A percentile compares a stretch with the other conserved stretches of the same genome.
phyloP scores from a whole-genome alignment of 2,329 filamentous ascomycete species.

The Colletotrichum gigasporum region DNA sequence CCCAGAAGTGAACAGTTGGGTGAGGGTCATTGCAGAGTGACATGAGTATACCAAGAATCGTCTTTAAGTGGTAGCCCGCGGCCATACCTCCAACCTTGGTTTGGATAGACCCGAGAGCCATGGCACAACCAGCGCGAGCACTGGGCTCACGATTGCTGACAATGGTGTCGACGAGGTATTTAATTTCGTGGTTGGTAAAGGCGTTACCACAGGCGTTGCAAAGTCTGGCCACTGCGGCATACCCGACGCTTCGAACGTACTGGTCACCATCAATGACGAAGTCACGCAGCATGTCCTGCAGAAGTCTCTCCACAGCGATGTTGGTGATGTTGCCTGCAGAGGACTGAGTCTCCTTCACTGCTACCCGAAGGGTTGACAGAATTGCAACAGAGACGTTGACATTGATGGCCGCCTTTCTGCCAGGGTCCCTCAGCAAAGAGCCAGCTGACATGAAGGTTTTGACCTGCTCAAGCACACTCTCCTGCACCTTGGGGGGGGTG shows the following conservation, averaged over 20 bases:
- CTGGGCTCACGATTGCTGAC: conserved; percentile 93
- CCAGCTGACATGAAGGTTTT: conserved; percentile 87
- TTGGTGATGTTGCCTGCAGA: conserved; percentile 78
- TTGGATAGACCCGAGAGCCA: conserved; percentile 92
- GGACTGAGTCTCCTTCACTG: conserved; percentile 81
- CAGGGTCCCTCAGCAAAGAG: conserved; percentile 83
- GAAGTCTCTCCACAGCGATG: conserved; percentile 80
- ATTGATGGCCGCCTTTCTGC: conserved; percentile 87
- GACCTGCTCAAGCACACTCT: conserved; percentile 94
- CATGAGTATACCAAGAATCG: conserved; percentile 97
- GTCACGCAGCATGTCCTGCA: conserved; percentile 77
- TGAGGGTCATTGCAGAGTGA: conserved; percentile 96
- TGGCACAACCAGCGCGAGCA: conserved; percentile 91
- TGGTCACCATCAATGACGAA: conserved; percentile 87
- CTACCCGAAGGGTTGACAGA: conserved; percentile 82
- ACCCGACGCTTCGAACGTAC: conserved; percentile 85
- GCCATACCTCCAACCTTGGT: conserved; percentile 98
- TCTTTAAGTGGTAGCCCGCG: conserved; percentile 94
- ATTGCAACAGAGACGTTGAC: conserved; percentile 90
- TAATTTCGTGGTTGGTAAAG: conserved; percentile 91
- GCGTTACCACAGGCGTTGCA: conserved; percentile 86
- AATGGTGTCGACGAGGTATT: conserved; percentile 91
- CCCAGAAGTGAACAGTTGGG: conserved; percentile 95
- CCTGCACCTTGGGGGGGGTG: conserved; percentile 90
- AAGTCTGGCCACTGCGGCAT: conserved; percentile 84